phyloP scores from a whole-genome alignment of 208 protist genomes.

The Trypanosoma conorhini region DNA sequence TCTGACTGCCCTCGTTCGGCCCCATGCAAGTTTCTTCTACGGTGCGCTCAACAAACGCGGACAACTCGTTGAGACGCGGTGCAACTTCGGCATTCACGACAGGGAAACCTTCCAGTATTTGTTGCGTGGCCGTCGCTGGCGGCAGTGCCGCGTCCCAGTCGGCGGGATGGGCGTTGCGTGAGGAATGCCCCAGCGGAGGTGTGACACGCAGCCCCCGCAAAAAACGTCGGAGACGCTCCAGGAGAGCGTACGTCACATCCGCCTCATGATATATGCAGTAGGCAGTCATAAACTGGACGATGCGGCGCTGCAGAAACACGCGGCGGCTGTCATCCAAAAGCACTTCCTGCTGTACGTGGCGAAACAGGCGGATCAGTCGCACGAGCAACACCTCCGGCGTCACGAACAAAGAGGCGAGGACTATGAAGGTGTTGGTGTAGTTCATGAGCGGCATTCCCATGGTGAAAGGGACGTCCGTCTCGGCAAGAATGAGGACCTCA shows the following conservation, averaged over 20 bases:
- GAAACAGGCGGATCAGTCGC: constrained; percentile 65
- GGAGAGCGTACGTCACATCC: constrained; percentile 45
- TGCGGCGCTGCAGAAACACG: constrained; percentile 47
- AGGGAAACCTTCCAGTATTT: not conserved
- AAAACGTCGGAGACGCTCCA: constrained; percentile 49
- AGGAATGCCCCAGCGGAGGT: not conserved
- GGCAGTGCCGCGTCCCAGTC: not conserved
- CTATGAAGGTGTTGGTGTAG: constrained; percentile 69
- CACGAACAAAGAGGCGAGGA: constrained; percentile 62
- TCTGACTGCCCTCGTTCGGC: not conserved
- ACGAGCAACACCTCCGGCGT: constrained; percentile 54
- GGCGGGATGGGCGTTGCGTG: not conserved
- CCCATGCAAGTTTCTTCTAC: not conserved
- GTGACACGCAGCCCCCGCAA: constrained; percentile 11
- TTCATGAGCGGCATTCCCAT: constrained; percentile 49
- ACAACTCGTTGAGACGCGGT: constrained; percentile 7
- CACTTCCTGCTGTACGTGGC: constrained; percentile 33
- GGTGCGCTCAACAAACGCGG: constrained; percentile 3
- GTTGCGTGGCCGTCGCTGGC: not conserved
- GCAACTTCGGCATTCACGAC: not conserved
- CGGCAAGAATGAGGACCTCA: constrained; percentile 55
- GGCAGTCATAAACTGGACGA: constrained; percentile 54
- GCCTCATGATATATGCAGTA: constrained; percentile 64
- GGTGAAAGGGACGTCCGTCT: constrained; percentile 55
- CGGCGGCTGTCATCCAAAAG: constrained; percentile 30